Conservation (phyloP, 225 moss, liverwort and hornwort genomes). For the Rhytidiadelphus loreus region DNA sequence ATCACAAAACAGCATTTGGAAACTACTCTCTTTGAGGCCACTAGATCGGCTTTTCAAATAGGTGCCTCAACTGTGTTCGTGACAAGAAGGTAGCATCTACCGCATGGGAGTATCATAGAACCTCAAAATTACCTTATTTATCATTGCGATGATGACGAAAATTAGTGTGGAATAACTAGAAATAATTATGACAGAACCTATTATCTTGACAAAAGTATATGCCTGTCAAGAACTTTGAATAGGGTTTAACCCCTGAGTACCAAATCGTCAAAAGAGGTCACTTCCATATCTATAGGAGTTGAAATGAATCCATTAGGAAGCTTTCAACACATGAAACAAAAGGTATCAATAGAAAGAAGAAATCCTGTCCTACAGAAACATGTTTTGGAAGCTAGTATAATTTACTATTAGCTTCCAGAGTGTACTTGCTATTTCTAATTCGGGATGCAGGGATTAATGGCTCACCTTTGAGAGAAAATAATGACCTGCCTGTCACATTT, state of each 20-base stretch:
- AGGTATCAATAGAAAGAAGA: not conserved
- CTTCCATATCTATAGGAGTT: not conserved
- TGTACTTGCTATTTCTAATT: not conserved
- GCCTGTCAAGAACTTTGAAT: not conserved
- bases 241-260: too few relatives aligned
- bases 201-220: not conserved
- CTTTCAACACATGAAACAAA: not conserved
- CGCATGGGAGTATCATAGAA: not conserved
- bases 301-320: not conserved
- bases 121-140: not conserved
- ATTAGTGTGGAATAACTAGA: not conserved
- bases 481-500: slow-evolving; percentile 24
- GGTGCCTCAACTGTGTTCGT: not conserved
- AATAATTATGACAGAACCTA: not conserved
- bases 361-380: not conserved
- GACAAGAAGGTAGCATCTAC: not conserved
- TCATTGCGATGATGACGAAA: not conserved
- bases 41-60: not conserved
- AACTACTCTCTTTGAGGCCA: not conserved
- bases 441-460: not conserved
- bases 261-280: not conserved
- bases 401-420: not conserved
- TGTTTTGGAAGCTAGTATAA: not conserved
- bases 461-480: slow-evolving; percentile 50
- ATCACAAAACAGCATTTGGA: not conserved